These are phyloP conservation scores for Nasturtium officinale DNA, from an alignment of 345 rosid genomes.

Conservation along the genomic window DNA sequence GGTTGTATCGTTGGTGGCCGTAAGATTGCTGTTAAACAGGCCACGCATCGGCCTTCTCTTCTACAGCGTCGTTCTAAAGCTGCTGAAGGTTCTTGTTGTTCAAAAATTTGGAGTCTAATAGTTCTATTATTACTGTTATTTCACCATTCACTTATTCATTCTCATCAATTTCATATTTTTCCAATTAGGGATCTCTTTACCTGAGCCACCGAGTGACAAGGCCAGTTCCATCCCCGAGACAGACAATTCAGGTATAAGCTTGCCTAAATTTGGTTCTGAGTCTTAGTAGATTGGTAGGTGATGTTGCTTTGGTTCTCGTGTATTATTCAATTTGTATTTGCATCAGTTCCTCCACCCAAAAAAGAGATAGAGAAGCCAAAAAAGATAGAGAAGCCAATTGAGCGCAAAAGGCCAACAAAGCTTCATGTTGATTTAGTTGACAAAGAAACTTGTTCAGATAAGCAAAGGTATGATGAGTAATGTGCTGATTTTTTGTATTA, in stretches of 20 bases:
- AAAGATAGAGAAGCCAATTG: constrained; percentile 50
- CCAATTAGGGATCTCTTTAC: constrained; percentile 40
- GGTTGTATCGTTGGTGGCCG: constrained; percentile 76
- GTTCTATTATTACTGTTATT: not conserved
- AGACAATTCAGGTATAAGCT: constrained; percentile 42
- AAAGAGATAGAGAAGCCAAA: constrained; percentile 31
- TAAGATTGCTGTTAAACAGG: constrained; percentile 79
- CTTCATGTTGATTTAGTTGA: constrained; percentile 56
- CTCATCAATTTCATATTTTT: not conserved
- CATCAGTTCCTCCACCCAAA: constrained; percentile 39
- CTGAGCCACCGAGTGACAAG: constrained; percentile 46
- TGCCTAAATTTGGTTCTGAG: constrained; percentile 41
- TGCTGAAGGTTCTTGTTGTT: constrained; percentile 50
- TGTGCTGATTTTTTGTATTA: constrained; percentile 14
- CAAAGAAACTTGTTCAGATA: constrained; percentile 75
- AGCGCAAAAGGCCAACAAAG: constrained; percentile 53
- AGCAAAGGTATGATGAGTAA: constrained; percentile 66
- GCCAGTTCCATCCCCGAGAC: constrained; percentile 39
- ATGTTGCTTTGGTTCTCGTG: constrained; percentile 22
- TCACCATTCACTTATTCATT: constrained; percentile 4
- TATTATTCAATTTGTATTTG: constrained; percentile 2
- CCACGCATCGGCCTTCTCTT: constrained; percentile 72
- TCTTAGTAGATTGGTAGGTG: not conserved
- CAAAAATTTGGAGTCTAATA: constrained; percentile 9
- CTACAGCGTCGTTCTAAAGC: constrained; percentile 71